Evolutionary conservation across 768 basidiomycete genomes (phyloP), one percentile per base, ranked within the genome.

Genomic region (Tremella fuciformis): DNA sequence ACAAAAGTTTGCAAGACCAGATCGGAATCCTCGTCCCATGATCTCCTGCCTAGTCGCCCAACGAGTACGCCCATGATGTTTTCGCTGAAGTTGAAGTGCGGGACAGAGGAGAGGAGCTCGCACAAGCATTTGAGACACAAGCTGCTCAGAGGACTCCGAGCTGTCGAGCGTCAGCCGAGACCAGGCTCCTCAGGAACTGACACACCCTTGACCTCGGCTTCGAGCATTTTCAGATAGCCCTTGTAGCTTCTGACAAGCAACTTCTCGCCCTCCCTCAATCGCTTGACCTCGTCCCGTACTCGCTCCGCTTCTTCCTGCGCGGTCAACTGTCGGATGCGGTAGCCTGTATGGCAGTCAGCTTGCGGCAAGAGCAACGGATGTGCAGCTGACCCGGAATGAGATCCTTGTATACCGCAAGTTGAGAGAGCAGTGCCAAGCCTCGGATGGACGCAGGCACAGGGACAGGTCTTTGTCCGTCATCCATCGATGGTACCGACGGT

Each of bases 21-120:
- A 66, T 94, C 87, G 55, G 89, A 93, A 40, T 85, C 82, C 77
- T 85, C 81, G 78, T 92, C 88, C 92, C 93, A 98, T 18, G 87
- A 85, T 72, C 83, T 87, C 73, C 84, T 85, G 74, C 91, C 92
- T 48, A 98, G 77, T 13, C 84, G 84, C 50, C 86, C 85, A 21
- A 97, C 85, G 58, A 98, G 80, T 50, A 87, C 86, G 60, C 85
- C 85, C 84, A 96, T 90, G 66, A 99, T 83, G 79, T 98, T 96
- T 64, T 84, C 82, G 46, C 89, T 85, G 77, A 97, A 98, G 79
- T 98, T 99, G 84, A 99, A 99, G 78, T 98, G 92, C 13, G 90
- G 88, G 61, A 86, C 84, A 71, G 90, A 86, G 18, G 82, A 82
- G 22, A 91, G 80, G 44, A 98, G 81, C 4, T 86, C 86, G 78